phyloP scores from a whole-genome alignment of 805 yeast genomes.

The Priceomyces castillae region DNA sequence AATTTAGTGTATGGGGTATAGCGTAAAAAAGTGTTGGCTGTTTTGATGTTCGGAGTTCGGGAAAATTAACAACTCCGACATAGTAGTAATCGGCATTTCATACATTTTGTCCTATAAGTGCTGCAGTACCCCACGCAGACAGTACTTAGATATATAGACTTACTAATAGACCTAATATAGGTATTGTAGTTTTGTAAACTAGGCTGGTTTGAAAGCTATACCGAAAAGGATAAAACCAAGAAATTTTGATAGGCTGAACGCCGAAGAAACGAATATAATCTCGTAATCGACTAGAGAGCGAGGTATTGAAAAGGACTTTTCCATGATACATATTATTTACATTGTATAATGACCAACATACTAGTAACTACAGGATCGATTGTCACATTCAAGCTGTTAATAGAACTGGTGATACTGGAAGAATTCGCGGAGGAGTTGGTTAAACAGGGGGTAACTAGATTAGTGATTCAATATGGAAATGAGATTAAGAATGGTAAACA shows the following conservation, averaged over 20 bases:
- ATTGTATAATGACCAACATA: background rate
- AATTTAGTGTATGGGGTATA: background rate
- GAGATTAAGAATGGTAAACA: slow-evolving; percentile 21
- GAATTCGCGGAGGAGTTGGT: slow-evolving; percentile 32
- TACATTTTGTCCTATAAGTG: background rate
- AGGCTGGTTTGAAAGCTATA: too few species aligned
- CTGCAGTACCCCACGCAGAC: background rate
- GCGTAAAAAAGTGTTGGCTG: slow-evolving; percentile 1
- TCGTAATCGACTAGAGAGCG: background rate
- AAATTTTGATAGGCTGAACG: background rate
- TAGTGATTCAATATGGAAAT: slow-evolving; percentile 32
- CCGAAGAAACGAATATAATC: background rate
- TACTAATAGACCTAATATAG: too few species aligned
- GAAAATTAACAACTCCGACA: background rate
- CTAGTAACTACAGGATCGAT: slow-evolving; percentile 91
- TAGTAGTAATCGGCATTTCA: background rate
- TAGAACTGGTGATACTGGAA: slow-evolving; percentile 40
- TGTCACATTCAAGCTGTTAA: slow-evolving; percentile 65
- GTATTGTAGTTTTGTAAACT: too few species aligned
- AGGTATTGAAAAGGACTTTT: background rate
- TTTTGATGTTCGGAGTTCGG: slow-evolving; percentile 1
- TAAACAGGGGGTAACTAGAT: slow-evolving; percentile 30
- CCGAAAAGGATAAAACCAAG: too few species aligned
- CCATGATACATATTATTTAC: background rate
- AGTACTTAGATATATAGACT: too few species aligned